phyloP scores from a whole-genome alignment of 176 grass and related monocot species.

The Olyra latifolia region DNA sequence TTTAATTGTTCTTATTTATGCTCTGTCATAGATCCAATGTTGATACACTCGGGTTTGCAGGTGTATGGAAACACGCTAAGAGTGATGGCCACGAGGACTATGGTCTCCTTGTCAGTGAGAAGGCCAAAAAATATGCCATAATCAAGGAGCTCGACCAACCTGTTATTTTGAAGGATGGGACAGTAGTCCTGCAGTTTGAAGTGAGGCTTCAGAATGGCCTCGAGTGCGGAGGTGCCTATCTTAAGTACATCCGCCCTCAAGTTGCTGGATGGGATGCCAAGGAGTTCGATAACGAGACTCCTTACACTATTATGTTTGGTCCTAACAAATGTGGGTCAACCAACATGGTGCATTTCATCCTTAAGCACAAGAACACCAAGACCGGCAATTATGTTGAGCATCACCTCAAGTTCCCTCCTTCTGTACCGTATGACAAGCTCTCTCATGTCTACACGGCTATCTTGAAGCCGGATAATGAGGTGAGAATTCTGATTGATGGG shows the following conservation, averaged over 20 bases:
- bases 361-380: conserved; percentile 94
- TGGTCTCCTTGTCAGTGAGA: conserved; percentile 86
- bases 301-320: conserved; percentile 98
- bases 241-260: conserved; percentile 85
- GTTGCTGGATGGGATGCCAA: conserved; percentile 68
- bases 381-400: conserved; percentile 91
- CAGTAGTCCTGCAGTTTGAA: conserved; percentile 82
- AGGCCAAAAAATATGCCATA: conserved; percentile 86
- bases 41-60: conserved; percentile 36
- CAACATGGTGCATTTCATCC: conserved; percentile 97
- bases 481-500: conserved; percentile 86
- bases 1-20: neutral
- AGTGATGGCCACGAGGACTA: conserved; percentile 95
- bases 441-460: conserved; percentile 96
- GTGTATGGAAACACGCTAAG: conserved; percentile 87
- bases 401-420: conserved; percentile 90
- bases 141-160: conserved; percentile 83
- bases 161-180: conserved; percentile 68
- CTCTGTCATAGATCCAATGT: neutral
- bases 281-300: conserved; percentile 90
- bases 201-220: conserved; percentile 91
- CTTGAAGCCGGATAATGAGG: conserved; percentile 81
- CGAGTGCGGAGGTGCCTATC: conserved; percentile 93
- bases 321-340: conserved; percentile 97
- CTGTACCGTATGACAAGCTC: conserved; percentile 86